phyloP scores from a whole-genome alignment of 1,284 basidiomycete species.

The Melampsora abietis-canadensis region DNA sequence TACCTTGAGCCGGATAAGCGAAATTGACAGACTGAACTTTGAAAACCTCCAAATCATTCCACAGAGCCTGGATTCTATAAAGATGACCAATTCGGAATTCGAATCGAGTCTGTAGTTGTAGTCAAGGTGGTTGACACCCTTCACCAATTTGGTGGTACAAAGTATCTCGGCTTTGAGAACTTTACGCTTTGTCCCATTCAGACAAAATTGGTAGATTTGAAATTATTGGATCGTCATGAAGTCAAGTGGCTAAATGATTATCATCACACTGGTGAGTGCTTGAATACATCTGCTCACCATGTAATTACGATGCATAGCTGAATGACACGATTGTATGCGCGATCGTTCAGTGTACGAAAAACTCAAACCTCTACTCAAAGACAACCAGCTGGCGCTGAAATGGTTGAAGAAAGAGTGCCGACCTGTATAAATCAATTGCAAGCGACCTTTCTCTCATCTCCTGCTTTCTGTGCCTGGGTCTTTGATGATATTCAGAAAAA shows the following conservation, averaged over 20 bases:
- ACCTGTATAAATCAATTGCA: background rate
- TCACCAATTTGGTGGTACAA: conserved; percentile 79
- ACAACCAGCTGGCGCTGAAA: conserved; percentile 11
- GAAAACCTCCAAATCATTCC: background rate
- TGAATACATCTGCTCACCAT: background rate
- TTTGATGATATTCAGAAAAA: too few relatives aligned
- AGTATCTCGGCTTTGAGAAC: conserved; percentile 76
- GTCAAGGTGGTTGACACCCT: conserved; percentile 66
- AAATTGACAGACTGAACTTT: background rate
- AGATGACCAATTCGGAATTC: conserved; percentile 86
- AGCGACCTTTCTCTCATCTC: too few relatives aligned
- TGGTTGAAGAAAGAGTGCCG: conserved; percentile 32
- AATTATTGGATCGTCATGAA: conserved; percentile 67
- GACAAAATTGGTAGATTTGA: conserved; percentile 70
- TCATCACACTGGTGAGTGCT: conserved; percentile 63
- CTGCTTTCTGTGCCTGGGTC: too few relatives aligned
- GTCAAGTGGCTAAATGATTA: conserved; percentile 79
- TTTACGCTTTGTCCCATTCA: conserved; percentile 82
- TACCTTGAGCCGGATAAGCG: background rate
- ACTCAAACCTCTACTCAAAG: conserved; percentile 16
- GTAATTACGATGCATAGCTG: background rate
- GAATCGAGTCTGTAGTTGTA: conserved; percentile 84
- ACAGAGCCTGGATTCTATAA: conserved; percentile 90
- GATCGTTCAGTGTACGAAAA: conserved; percentile 10
- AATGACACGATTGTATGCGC: background rate